Evolutionary conservation across 495 filamentous ascomycete genomes (phyloP), one percentile per base, ranked within the genome.

Genomic region (Echria macrotheca): DNA sequence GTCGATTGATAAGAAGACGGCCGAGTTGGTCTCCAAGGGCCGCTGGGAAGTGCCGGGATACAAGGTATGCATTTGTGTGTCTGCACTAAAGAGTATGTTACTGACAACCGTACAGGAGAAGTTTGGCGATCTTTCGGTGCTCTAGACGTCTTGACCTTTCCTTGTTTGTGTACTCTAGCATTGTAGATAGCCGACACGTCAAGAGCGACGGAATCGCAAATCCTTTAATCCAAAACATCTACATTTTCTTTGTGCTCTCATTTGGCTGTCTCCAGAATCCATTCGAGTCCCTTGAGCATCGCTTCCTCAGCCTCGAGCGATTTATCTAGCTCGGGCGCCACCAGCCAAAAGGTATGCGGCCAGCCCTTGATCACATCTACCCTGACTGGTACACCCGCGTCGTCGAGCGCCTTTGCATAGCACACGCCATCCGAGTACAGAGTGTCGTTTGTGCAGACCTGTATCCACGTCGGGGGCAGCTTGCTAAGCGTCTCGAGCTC

Each of bases 41-140:
- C 87, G 90, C 77, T 99, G 94, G 94, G 76, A 80, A 73, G 89
- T 93, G 58, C 89, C 94, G 40, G 94, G 94, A 65, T 99, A 99
- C 85, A 96, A 95, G 89, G 91, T 89, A 71, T 52, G 81, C 73
- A 38, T 44, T 33, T 17, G 7, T 18, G n/a, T 39, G 21, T 11
- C 18, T 17, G 9, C 17, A 14, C 3, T 24, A 14, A 24, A 32
- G n/a, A n/a, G 24, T 8, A 11, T 12, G n/a, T 35, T 57, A 28
- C 57, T 59, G 33, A 61, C 50, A 8, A 5, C 14, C 22, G 21
- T 36, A 52, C 58, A 96, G 91, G 91, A 97, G 83, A 95, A 88
- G 82, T 97, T 97, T 78, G 91, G 91, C 77, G 89, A 97, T 67
- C 82, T 96, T 56, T 89, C 90, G 50, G 69, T 95, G 48, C 74